Evolutionary conservation across 2,329 filamentous ascomycete species (phyloP).

Genomic region (Sporothrix pallida): DNA sequence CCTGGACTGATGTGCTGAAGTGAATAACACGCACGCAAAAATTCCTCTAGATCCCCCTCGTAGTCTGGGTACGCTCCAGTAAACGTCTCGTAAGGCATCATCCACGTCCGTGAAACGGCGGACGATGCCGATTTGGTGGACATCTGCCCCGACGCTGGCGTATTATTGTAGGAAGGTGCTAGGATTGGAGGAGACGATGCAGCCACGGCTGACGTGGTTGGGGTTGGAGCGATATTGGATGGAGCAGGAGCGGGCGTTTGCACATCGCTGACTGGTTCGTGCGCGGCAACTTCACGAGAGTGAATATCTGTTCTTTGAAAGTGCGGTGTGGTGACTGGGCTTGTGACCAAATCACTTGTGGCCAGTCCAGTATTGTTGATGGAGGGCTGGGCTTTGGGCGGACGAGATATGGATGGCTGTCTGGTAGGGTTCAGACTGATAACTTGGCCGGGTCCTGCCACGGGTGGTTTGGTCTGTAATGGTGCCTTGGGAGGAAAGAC

Average conservation of each 20-base stretch:
- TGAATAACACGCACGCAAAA: slow-evolving; percentile 53
- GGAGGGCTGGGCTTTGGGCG: background rate
- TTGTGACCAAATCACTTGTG: slow-evolving; percentile 13
- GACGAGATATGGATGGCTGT: background rate
- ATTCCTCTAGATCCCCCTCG: slow-evolving; percentile 48
- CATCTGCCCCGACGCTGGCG: background rate
- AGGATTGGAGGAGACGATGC: background rate
- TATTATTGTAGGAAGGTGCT: background rate
- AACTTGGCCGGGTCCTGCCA: background rate
- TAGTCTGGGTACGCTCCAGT: slow-evolving; percentile 52
- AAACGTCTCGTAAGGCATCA: slow-evolving; percentile 48
- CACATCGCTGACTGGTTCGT: background rate
- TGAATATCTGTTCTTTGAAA: background rate
- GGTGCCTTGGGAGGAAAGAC: slow-evolving; percentile 23
- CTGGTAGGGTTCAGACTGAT: background rate
- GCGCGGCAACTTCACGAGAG: background rate
- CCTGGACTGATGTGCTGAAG: slow-evolving; percentile 47
- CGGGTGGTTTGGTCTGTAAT: background rate
- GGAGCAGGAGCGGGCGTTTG: background rate
- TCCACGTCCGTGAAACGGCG: slow-evolving; percentile 30
- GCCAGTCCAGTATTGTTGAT: background rate
- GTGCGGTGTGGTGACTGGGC: background rate
- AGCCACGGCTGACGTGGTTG: background rate
- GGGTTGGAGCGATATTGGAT: background rate
- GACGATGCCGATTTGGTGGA: background rate